These are phyloP conservation scores for Eucalyptus marginata DNA, from an alignment of 345 rosid species.

Conservation along the genomic window DNA sequence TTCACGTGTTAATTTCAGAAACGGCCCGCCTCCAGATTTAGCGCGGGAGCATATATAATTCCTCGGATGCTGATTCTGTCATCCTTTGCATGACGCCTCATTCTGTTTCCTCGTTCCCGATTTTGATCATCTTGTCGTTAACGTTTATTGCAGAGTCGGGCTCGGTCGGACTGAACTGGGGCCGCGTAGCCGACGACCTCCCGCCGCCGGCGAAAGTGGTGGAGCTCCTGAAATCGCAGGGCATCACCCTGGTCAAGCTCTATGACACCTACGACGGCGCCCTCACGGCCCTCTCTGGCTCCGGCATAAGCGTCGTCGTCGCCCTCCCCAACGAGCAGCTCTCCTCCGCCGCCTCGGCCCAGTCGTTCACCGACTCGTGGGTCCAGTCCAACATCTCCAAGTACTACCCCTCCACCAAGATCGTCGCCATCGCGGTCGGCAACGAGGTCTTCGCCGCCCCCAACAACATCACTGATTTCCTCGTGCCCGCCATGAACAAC, in stretches of 20 bases:
- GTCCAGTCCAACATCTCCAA: slow-evolving; percentile 49
- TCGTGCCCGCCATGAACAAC: slow-evolving; percentile 83
- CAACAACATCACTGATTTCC: slow-evolving; percentile 43
- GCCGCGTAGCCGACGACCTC: slow-evolving; percentile 62
- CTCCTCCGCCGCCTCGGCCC: slow-evolving; percentile 53
- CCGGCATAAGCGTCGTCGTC: slow-evolving; percentile 55
- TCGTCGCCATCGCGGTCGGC: slow-evolving; percentile 82
- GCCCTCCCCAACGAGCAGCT: slow-evolving; percentile 80
- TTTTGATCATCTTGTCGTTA: background rate
- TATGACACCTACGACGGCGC: slow-evolving; percentile 69
- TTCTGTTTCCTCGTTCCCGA: background rate
- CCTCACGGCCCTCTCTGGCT: slow-evolving; percentile 49
- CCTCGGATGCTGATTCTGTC: background rate
- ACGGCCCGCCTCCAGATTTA: background rate
- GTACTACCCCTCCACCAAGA: slow-evolving; percentile 45
- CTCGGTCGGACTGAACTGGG: slow-evolving; percentile 73
- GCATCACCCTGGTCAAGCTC: slow-evolving; percentile 48
- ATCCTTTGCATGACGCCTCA: background rate
- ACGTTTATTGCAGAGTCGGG: slow-evolving; percentile 27
- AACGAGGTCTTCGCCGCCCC: slow-evolving; percentile 88
- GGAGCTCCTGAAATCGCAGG: slow-evolving; percentile 48
- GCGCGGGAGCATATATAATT: background rate
- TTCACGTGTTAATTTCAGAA: background rate
- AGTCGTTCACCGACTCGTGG: slow-evolving; percentile 72
- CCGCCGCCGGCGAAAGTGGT: slow-evolving; percentile 68